Evolutionary conservation across 345 rosid genomes (phyloP).

Genomic region (Citrus australasica): DNA sequence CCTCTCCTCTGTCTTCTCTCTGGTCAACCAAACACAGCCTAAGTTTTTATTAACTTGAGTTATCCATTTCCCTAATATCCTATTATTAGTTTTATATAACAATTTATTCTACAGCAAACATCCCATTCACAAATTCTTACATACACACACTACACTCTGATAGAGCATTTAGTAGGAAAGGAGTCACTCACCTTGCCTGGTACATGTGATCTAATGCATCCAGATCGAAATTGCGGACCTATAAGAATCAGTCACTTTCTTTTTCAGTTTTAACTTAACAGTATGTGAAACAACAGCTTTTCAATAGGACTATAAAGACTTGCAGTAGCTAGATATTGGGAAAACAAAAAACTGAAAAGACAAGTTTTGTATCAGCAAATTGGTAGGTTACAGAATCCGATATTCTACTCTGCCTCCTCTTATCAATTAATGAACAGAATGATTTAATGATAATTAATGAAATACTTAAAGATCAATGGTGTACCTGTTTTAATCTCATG

Average conservation of each 20-base stretch:
- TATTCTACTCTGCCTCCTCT: not conserved
- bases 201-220: constrained; percentile 83
- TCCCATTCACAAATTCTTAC: not conserved
- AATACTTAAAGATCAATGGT: not conserved
- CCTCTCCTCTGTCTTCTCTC: too few species aligned
- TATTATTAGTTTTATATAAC: not conserved
- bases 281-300: not conserved
- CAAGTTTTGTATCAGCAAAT: not conserved
- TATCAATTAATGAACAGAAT: not conserved
- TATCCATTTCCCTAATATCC: not conserved
- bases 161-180: not conserved
- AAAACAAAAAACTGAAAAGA: not conserved
- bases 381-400: not conserved
- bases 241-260: constrained; percentile 17
- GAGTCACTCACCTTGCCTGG: constrained; percentile 57
- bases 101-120: too few species aligned
- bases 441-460: not conserved
- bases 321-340: not conserved
- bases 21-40: too few species aligned
- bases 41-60: not conserved
- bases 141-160: not conserved
- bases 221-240: constrained; percentile 80
- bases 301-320: not conserved
- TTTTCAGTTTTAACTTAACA: constrained; percentile 7
- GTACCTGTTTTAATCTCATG: not conserved